Base-by-base conservation (phyloP, 2,329 filamentous ascomycete species). In the Pyricularia grisea region DNA sequence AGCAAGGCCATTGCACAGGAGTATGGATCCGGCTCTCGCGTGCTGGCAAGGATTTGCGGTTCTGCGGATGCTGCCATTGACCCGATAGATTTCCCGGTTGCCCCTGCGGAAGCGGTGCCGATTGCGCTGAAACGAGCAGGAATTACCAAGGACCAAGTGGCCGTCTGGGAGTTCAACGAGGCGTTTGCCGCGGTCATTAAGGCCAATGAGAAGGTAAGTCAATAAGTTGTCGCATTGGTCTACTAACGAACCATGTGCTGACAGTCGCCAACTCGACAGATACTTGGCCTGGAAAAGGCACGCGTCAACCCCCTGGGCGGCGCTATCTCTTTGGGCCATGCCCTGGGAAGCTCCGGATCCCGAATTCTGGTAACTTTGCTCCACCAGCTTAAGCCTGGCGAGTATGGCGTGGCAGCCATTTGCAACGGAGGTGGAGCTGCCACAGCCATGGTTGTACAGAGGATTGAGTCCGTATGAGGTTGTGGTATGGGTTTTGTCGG, bases 81-180 rank as follows among this genome's bases (percentile, higher is more conserved):
- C 73, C 86, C 95, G 0, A 90, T 98, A 50, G 94, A 99, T 80
- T 99, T 99, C 82, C 94, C 95, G 17, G 84, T 97, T 64, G 95
- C 95, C 1, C 95, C 95, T 0, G 87, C 95, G 58, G 94, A 96
- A 79, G 94, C 94, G 5, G 94, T 98, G 0, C 93, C 94, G 3
- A 88, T 97, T 74, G 94, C 94, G 12, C 84, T 99, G 67, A 87
- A 93, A 79, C 87, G 94, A 69, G 95, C 95, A 0, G 94, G 94
- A 12, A 94, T 99, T 73, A 92, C 88, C 72, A 93, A 94, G 80
- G 91, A 96, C 65, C 92, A 98, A 78, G 93, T 99, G 65, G 90
- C 94, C 5, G 83, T 97, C 27, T 98, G 95, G 94, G 95, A 98
- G 79, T 97, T 99, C 80, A 99, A 99, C 79, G 95, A 99, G 81